A percentile compares a stretch with the other conserved stretches of the same genome.
Conservation (phyloP, 2,329 filamentous ascomycete species). For the Aspergillus oerlinghausenensis region DNA sequence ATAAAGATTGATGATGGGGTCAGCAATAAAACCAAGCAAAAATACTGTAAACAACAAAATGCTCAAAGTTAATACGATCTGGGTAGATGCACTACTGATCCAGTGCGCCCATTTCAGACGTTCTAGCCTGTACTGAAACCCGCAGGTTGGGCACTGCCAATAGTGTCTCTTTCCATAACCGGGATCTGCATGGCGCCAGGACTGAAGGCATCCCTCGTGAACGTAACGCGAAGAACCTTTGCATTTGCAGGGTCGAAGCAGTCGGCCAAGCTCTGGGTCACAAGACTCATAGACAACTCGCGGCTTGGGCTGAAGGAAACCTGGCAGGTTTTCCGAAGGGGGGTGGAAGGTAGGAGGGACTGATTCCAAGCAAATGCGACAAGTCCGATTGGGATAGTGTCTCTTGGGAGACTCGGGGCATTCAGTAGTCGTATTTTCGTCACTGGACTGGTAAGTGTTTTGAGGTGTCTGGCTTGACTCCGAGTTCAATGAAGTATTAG, state of each 20-base stretch:
- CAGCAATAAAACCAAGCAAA: conserved; percentile 81
- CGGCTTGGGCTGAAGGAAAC: conserved; percentile 53
- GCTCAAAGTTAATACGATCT: conserved; percentile 64
- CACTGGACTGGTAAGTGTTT: conserved; percentile 9
- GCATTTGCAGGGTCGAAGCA: conserved; percentile 88
- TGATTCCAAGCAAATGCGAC: conserved; percentile 83
- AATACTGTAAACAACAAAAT: conserved; percentile 74
- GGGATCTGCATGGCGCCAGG: conserved; percentile 74
- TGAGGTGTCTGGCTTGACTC: conserved; percentile 7
- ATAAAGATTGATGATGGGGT: conserved; percentile 87
- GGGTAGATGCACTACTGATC: conserved; percentile 62
- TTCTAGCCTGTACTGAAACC: conserved; percentile 74
- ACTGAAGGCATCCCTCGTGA: conserved; percentile 81
- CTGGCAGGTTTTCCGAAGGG: conserved; percentile 50
- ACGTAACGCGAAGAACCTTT: conserved; percentile 91
- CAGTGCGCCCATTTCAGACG: conserved; percentile 70
- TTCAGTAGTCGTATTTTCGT: conserved; percentile 8
- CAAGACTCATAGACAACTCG: conserved; percentile 68
- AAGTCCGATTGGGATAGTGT: conserved; percentile 68
- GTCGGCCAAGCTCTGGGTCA: conserved; percentile 66
- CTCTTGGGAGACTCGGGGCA: conserved; percentile 26
- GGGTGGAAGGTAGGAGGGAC: conserved; percentile 58
- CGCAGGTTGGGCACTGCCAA: conserved; percentile 84
- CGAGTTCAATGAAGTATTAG: conserved; percentile 6
- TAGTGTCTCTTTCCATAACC: conserved; percentile 62